Evolutionary conservation across 2,329 filamentous ascomycete species (phyloP).

Genomic region (Zymoseptoria tritici): DNA sequence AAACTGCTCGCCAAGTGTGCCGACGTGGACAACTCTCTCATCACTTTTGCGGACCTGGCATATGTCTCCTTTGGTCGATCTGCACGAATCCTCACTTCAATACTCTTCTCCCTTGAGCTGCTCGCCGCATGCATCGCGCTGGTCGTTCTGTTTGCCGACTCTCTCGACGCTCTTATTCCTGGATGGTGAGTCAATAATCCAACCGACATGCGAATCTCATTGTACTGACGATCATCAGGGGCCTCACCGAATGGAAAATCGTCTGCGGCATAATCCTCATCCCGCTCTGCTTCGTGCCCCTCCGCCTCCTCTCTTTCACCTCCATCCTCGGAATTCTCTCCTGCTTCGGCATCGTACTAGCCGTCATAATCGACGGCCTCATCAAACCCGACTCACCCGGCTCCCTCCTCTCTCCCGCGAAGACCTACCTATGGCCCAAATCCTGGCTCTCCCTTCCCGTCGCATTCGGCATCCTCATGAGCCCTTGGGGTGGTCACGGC

Average conservation of each 20-base stretch:
- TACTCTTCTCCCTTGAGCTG: constrained; percentile 82
- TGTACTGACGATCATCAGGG: too few species aligned
- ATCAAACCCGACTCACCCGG: constrained; percentile 72
- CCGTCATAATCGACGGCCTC: constrained; percentile 79
- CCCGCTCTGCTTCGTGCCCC: constrained; percentile 75
- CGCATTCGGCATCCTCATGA: constrained; percentile 85
- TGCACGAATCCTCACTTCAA: constrained; percentile 72
- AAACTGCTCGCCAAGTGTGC: constrained; percentile 80
- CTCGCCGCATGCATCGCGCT: constrained; percentile 83
- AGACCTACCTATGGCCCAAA: constrained; percentile 71
- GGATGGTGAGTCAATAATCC: constrained; percentile 47
- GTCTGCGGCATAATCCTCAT: constrained; percentile 71
- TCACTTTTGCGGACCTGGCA: constrained; percentile 90
- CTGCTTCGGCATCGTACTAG: constrained; percentile 78
- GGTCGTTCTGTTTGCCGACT: constrained; percentile 92
- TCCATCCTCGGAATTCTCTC: constrained; percentile 88
- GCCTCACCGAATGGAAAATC: constrained; percentile 72
- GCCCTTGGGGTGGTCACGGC: constrained; percentile 62
- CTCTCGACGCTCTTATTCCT: constrained; percentile 69
- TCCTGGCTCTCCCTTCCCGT: constrained; percentile 85
- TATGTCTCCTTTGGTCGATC: constrained; percentile 81
- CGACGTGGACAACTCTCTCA: constrained; percentile 73
- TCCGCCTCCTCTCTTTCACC: constrained; percentile 79
- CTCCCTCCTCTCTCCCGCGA: constrained; percentile 72
- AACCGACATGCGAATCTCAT: too few species aligned